A percentile compares a stretch with the other conserved stretches of the same genome.
These are phyloP conservation scores for Chrysosporium queenslandicum DNA, from an alignment of 2,329 filamentous ascomycete species.

Conservation along the genomic window DNA sequence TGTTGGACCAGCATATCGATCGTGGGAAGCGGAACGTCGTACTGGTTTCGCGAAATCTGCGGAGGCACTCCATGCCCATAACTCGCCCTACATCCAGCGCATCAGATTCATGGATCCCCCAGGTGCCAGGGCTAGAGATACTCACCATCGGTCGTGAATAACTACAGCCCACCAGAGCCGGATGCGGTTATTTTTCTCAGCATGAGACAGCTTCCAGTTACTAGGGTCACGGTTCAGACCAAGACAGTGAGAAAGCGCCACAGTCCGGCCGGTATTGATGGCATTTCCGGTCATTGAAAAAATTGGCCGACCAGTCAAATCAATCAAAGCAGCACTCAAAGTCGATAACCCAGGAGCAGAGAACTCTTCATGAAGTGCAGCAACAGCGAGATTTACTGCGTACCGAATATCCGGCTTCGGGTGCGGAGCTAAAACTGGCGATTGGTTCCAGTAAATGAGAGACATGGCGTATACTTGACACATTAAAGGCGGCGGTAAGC, in stretches of 20 bases:
- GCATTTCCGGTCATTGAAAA: conserved; percentile 52
- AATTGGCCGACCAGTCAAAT: conserved; percentile 51
- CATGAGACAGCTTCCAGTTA: conserved; percentile 43
- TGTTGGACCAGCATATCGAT: conserved; percentile 34
- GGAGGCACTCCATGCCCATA: conserved; percentile 48
- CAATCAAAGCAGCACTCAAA: conserved; percentile 48
- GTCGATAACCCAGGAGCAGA: conserved; percentile 50
- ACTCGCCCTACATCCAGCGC: conserved; percentile 35
- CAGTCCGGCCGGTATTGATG: conserved; percentile 44
- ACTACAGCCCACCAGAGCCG: conserved; percentile 50
- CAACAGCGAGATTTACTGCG: conserved; percentile 53
- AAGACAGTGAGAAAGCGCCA: conserved; percentile 47
- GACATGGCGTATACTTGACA: conserved; percentile 50
- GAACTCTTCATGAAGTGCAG: conserved; percentile 51
- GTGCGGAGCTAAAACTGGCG: conserved; percentile 36
- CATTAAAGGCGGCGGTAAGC: conserved; percentile 47
- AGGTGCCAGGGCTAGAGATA: neutral
- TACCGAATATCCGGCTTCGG: conserved; percentile 50
- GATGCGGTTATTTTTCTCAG: conserved; percentile 44
- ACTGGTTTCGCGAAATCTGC: conserved; percentile 44
- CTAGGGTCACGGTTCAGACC: conserved; percentile 47
- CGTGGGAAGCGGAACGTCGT: conserved; percentile 47
- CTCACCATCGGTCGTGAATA: conserved; percentile 46
- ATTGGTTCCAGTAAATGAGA: conserved; percentile 49
- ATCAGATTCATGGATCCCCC: conserved; percentile 12